A percentile compares a stretch with the other conserved stretches of the same genome.
phyloP scores from a whole-genome alignment of 2,329 filamentous ascomycete genomes.

The Daldinia sp. region DNA sequence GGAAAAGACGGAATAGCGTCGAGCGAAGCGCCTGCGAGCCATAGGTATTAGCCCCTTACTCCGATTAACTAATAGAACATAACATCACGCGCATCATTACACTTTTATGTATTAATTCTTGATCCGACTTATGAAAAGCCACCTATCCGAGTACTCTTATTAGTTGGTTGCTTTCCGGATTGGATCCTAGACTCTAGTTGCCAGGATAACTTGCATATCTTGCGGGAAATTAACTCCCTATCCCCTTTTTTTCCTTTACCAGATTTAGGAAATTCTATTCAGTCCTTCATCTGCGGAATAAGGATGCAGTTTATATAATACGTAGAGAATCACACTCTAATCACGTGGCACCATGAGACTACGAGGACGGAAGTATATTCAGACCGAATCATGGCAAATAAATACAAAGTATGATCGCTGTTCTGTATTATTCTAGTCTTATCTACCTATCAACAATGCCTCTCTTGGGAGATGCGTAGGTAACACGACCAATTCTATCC shows the following conservation, averaged over 20 bases:
- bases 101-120: neutral
- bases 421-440: constrained; percentile 12
- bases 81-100: neutral
- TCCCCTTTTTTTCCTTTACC: no score
- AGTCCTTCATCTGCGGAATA: no score
- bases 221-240: neutral
- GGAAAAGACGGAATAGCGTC: neutral
- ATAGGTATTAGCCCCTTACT: neutral
- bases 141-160: neutral
- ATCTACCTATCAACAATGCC: neutral
- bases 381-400: neutral
- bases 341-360: neutral
- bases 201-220: neutral
- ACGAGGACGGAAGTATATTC: neutral
- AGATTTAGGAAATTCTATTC: neutral
- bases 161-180: neutral
- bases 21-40: neutral
- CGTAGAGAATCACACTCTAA: neutral
- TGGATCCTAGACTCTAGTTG: neutral
- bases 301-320: neutral
- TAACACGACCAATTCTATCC: constrained; percentile 4
- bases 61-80: neutral
- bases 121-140: neutral
- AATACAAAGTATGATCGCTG: neutral
- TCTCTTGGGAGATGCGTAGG: neutral